A percentile compares a stretch with the other conserved stretches of the same genome.
These are phyloP conservation scores for Clathrospora elynae DNA, from an alignment of 2,329 filamentous ascomycete genomes.

Conservation along the genomic window DNA sequence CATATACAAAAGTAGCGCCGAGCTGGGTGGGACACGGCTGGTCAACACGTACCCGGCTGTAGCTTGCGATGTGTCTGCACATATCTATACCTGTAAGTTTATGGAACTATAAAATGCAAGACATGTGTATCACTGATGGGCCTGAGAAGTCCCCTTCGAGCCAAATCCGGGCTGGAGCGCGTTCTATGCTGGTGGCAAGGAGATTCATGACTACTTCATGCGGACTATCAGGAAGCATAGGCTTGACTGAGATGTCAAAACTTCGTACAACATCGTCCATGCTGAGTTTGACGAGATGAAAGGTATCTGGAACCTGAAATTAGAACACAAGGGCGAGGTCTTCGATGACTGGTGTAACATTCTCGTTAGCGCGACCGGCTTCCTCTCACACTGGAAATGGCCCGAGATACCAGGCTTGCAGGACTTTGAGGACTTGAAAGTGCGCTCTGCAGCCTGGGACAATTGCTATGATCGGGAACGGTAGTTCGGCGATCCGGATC, in stretches of 20 bases:
- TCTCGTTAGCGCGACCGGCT: constrained; percentile 15
- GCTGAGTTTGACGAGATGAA: constrained; percentile 45
- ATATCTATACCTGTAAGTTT: constrained; percentile 39
- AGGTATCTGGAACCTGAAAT: constrained; percentile 47
- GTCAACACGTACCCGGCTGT: constrained; percentile 52
- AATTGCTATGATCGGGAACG: constrained; percentile 30
- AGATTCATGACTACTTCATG: constrained; percentile 51
- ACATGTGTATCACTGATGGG: too few relatives aligned
- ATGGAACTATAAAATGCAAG: too few relatives aligned
- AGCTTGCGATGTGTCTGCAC: constrained; percentile 42
- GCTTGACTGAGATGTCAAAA: constrained; percentile 38
- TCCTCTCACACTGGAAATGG: constrained; percentile 36
- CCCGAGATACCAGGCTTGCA: constrained; percentile 56
- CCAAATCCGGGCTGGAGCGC: constrained; percentile 50
- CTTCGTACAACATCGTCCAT: constrained; percentile 44
- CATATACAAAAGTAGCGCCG: too few relatives aligned
- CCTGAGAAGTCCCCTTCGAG: constrained; percentile 51
- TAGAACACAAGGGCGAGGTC: constrained; percentile 27
- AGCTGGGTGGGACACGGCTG: too few relatives aligned
- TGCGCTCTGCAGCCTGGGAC: constrained; percentile 63
- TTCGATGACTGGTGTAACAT: constrained; percentile 23
- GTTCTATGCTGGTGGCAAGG: constrained; percentile 46
- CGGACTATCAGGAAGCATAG: constrained; percentile 46
- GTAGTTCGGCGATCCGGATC: constrained; percentile 27
- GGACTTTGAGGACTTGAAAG: constrained; percentile 56